Evolutionary conservation across 257 asterid genomes (phyloP), one percentile per base, ranked within the genome.

Genomic region (Petrea volubilis): DNA sequence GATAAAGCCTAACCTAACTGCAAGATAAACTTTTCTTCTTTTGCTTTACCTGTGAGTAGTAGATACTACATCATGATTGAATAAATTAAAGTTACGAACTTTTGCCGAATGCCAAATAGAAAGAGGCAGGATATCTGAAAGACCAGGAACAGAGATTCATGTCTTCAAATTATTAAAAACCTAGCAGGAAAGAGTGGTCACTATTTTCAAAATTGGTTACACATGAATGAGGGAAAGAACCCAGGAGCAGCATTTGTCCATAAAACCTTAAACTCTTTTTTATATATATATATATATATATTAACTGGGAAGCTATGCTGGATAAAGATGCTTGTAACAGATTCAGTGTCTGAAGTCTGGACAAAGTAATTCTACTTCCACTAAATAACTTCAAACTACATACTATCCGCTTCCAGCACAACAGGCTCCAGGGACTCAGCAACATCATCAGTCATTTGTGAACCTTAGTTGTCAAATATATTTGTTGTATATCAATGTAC

Each of bases 371-470:
- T 50, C 69, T 36, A 27, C 66, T 23, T 71, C n/a, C 66, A 50
- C 17, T 36, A 18, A 51, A 11, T 57, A 64, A 63, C 43, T 60
- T 50, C 70, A 67, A 57, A 64, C 38, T 43, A 60, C 46, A 25
- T 52, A 52, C n/a, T 50, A 14, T 51, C 64, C 57, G 55, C 31
- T 12, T 53, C 68, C 70, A 71, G 23, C 44, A 50, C 13, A 65
- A 34, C 73, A 64, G 47, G 28, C 17, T 28, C 58, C 65, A 18
- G 23, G 24, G 44, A 41, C 11, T 55, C 52, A 71, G 74, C 25
- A 52, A 57, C 57, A 50, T 68, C 31, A 41, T 21, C 68, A 64
- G 10, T 53, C 64, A n/a, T 28, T 65, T 33, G 24, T 17, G 33
- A 46, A 47, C 17, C 60, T 63, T 28, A 25, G 28, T 33, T 20